These are phyloP conservation scores for Cerioporus squamosus DNA, from an alignment of 1,284 basidiomycete genomes.

Conservation along the genomic window DNA sequence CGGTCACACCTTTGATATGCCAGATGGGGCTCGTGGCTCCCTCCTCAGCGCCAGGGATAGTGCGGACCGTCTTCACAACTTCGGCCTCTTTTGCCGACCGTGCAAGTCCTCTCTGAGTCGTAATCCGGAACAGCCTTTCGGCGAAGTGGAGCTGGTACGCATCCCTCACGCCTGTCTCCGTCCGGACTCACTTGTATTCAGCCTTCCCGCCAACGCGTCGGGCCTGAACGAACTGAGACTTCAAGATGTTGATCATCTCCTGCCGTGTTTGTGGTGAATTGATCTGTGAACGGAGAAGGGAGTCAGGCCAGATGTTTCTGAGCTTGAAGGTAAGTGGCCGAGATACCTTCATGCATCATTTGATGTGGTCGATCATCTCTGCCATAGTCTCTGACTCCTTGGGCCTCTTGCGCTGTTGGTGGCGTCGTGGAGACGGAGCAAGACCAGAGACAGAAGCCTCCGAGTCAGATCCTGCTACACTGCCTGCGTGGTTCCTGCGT, in stretches of 20 bases:
- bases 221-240: conserved; percentile 5
- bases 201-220: conserved; percentile 1
- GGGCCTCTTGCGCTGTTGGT: neutral
- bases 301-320: too few species aligned
- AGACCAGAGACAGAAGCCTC: too few species aligned
- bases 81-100: neutral
- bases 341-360: conserved; percentile 9
- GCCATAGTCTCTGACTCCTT: conserved; percentile 4
- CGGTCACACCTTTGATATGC: conserved; percentile 19
- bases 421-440: neutral
- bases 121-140: neutral
- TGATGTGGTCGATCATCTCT: conserved; percentile 7
- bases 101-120: neutral
- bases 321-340: neutral
- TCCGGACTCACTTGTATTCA: neutral
- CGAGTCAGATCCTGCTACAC: too few species aligned
- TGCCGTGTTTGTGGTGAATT: neutral
- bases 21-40: conserved; percentile 20
- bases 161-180: conserved; percentile 15
- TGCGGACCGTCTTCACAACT: neutral
- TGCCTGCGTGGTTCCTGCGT: neutral
- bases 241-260: neutral
- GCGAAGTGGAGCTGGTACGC: conserved; percentile 12
- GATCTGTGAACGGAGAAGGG: neutral
- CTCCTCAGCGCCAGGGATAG: neutral